Conservation (phyloP, 2,329 filamentous ascomycete genomes). For the Grosmannia clavigera region DNA sequence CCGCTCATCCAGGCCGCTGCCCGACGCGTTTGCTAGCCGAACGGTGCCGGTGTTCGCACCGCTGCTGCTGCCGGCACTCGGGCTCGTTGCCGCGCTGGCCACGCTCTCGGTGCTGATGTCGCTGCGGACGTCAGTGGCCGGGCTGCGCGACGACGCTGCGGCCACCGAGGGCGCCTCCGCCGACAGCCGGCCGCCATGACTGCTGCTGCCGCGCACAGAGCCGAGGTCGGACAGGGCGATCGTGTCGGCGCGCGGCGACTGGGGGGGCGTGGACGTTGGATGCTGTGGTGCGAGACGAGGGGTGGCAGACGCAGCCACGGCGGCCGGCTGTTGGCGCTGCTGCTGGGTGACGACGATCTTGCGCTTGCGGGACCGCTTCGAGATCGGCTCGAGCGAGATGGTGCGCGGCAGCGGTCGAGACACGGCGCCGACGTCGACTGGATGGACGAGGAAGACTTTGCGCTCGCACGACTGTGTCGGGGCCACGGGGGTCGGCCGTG, state of each 20-base stretch:
- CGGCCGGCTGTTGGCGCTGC: conserved; percentile 9
- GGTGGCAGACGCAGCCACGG: conserved; percentile 36
- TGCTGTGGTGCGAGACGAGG: conserved; percentile 23
- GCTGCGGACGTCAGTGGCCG: conserved; percentile 46
- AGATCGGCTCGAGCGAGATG: conserved; percentile 79
- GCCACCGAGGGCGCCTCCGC: conserved; percentile 21
- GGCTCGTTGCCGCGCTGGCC: conserved; percentile 32
- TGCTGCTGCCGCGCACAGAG: neutral
- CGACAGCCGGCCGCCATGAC: conserved; percentile 12
- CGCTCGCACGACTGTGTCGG: conserved; percentile 70
- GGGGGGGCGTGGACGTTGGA: neutral
- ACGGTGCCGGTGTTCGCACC: neutral
- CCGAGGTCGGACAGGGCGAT: conserved; percentile 17
- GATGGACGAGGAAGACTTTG: conserved; percentile 68
- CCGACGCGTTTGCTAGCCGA: neutral
- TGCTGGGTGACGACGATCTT: conserved; percentile 29
- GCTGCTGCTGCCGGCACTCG: neutral
- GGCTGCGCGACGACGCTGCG: conserved; percentile 20
- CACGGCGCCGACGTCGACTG: conserved; percentile 71
- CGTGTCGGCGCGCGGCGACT: conserved; percentile 18
- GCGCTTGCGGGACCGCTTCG: conserved; percentile 54
- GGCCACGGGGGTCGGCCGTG: conserved; percentile 74
- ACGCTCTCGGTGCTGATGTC: conserved; percentile 60
- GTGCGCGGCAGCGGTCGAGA: conserved; percentile 63
- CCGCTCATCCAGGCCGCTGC: conserved; percentile 43